These are phyloP conservation scores for Metarhizium rileyi DNA, from an alignment of 2,329 filamentous ascomycete genomes.

Conservation along the genomic window DNA sequence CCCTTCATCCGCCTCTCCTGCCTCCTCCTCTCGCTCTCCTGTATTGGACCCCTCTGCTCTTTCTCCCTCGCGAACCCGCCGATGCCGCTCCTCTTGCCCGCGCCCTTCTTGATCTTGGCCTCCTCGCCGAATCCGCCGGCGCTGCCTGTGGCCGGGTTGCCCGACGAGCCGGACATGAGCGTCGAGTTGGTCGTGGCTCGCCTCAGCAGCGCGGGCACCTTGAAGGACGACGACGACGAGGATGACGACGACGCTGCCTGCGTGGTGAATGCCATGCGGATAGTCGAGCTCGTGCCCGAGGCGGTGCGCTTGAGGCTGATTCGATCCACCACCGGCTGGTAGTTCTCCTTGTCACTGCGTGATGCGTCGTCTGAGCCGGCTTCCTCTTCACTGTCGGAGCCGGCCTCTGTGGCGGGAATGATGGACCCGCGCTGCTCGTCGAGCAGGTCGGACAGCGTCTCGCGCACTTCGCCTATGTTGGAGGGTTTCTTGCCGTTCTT, in stretches of 20 bases:
- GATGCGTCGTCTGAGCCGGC: slow-evolving; percentile 12
- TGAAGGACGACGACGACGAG: slow-evolving; percentile 45
- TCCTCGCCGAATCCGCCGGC: slow-evolving; percentile 35
- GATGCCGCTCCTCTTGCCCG: slow-evolving; percentile 50
- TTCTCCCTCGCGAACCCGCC: slow-evolving; percentile 51
- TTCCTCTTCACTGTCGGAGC: slow-evolving; percentile 31
- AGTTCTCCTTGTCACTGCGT: slow-evolving; percentile 42
- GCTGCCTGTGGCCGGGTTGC: slow-evolving; percentile 16
- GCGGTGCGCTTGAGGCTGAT: slow-evolving; percentile 56
- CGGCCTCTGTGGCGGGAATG: slow-evolving; percentile 33
- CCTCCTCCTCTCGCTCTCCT: slow-evolving; percentile 47
- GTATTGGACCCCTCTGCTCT: slow-evolving; percentile 43
- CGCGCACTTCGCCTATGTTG: slow-evolving; percentile 69
- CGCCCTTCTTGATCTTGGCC: slow-evolving; percentile 49
- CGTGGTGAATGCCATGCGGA: slow-evolving; percentile 48
- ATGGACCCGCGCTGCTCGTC: slow-evolving; percentile 52
- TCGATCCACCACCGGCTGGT: slow-evolving; percentile 56
- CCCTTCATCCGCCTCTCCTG: slow-evolving; percentile 49
- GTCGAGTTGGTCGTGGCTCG: slow-evolving; percentile 60
- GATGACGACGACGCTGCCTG: slow-evolving; percentile 28
- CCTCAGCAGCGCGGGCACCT: slow-evolving; percentile 60
- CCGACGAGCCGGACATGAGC: slow-evolving; percentile 30
- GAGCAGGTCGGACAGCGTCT: slow-evolving; percentile 77
- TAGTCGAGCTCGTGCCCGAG: slow-evolving; percentile 25
- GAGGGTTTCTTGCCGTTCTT: slow-evolving; percentile 56